A percentile compares a stretch with the other conserved stretches of the same genome.
These are phyloP conservation scores for Spizellomyces sp. DNA, from an alignment of 192 early-diverging fungal genomes.

Conservation along the genomic window DNA sequence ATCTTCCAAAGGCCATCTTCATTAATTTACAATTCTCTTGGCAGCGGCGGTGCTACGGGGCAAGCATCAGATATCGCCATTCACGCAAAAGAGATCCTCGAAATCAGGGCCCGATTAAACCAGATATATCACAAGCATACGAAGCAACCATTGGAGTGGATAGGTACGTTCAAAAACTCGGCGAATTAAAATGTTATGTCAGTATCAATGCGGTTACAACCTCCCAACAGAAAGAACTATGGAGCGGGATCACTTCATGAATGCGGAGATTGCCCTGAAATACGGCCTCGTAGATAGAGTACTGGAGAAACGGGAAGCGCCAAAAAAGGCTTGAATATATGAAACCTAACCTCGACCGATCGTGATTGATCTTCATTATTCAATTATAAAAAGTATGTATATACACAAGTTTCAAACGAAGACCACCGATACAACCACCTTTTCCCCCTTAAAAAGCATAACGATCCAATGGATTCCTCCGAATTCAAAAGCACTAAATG, in stretches of 20 bases:
- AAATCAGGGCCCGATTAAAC: constrained; percentile 82
- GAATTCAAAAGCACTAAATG: too few relatives aligned
- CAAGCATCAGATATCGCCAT: constrained; percentile 98
- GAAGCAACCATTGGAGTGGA: constrained; percentile 73
- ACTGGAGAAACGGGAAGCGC: constrained; percentile 60
- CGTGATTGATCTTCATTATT: too few relatives aligned
- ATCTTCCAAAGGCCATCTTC: too few relatives aligned
- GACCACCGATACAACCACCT: too few relatives aligned
- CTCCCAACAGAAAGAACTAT: constrained; percentile 71
- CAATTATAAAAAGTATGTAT: too few relatives aligned
- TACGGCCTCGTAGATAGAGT: constrained; percentile 94
- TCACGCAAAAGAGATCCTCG: constrained; percentile 93
- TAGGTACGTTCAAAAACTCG: constrained; percentile 56
- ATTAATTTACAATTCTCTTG: not conserved
- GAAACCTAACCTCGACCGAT: too few relatives aligned
- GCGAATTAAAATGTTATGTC: not conserved
- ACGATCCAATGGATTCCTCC: not conserved
- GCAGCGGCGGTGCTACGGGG: constrained; percentile 86
- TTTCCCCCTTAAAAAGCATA: not conserved
- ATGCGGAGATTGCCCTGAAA: constrained; percentile 79
- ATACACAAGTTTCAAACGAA: too few relatives aligned
- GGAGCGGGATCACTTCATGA: constrained; percentile 97
- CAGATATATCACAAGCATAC: constrained; percentile 86
- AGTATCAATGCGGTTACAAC: not conserved
- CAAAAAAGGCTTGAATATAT: constrained; percentile 19